A percentile compares a stretch with the other conserved stretches of the same genome.
Conservation (phyloP, 2,329 filamentous ascomycete species). For the Scytalidium lignicola region DNA sequence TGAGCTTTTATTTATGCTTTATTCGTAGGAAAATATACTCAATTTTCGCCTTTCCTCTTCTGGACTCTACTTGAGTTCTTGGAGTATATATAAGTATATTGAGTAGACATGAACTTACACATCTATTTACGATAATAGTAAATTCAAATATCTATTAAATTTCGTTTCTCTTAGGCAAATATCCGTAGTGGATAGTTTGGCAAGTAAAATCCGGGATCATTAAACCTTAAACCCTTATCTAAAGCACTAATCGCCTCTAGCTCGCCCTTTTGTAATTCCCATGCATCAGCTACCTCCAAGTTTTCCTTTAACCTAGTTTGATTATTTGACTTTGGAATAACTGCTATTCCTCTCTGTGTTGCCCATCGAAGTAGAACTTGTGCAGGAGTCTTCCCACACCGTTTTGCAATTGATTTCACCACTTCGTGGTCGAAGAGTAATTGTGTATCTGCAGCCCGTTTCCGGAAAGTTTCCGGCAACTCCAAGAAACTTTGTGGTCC, state of each 20-base stretch:
- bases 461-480: constrained; percentile 65
- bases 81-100: no score
- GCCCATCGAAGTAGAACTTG: constrained; percentile 83
- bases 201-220: constrained; percentile 52
- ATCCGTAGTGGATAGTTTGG: neutral
- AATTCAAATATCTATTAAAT: neutral
- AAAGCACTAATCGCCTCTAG: constrained; percentile 61
- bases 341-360: constrained; percentile 72
- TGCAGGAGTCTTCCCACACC: constrained; percentile 65
- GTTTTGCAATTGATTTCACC: constrained; percentile 59
- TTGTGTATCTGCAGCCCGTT: constrained; percentile 55
- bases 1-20: no score
- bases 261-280: constrained; percentile 61
- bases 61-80: no score
- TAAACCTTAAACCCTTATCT: constrained; percentile 66
- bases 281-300: constrained; percentile 55
- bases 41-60: no score
- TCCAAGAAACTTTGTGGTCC: constrained; percentile 71
- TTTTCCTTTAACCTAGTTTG: constrained; percentile 56
- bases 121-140: neutral
- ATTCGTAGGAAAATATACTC: no score
- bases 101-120: no score
- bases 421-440: constrained; percentile 64
- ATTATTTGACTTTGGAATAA: constrained; percentile 74
- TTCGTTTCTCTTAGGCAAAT: neutral